Conservation (phyloP, 495 filamentous ascomycete genomes). For the Penicillium steckii region DNA sequence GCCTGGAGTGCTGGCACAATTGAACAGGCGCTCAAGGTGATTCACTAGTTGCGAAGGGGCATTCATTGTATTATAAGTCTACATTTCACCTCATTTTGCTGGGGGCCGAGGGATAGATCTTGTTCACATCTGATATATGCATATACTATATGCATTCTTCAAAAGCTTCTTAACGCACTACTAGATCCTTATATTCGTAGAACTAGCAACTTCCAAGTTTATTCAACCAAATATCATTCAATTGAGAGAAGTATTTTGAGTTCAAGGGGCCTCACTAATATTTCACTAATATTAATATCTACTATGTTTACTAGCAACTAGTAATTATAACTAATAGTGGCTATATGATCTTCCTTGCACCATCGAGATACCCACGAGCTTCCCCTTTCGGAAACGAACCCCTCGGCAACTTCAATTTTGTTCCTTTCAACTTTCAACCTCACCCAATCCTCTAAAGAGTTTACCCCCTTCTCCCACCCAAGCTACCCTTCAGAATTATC, state of each 20-base stretch:
- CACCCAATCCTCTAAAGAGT: neutral
- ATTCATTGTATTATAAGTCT: neutral
- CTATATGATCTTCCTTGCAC: neutral
- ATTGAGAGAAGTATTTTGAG: no score
- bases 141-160: no score
- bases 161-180: no score
- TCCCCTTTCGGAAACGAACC: neutral
- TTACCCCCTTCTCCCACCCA: neutral
- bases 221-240: no score
- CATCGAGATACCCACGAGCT: neutral
- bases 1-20: slow-evolving; percentile 63
- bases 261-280: no score
- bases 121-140: no score
- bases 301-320: no score
- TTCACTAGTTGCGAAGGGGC: slow-evolving; percentile 14
- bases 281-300: no score
- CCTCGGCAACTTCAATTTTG: slow-evolving; percentile 5
- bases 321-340: no score
- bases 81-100: neutral
- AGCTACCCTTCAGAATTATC: neutral
- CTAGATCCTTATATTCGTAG: no score
- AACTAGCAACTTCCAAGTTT: no score
- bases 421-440: neutral
- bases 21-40: slow-evolving; percentile 27
- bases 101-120: no score